phyloP scores from a whole-genome alignment of 345 rosid species.

The Arabidopsis arenosa region DNA sequence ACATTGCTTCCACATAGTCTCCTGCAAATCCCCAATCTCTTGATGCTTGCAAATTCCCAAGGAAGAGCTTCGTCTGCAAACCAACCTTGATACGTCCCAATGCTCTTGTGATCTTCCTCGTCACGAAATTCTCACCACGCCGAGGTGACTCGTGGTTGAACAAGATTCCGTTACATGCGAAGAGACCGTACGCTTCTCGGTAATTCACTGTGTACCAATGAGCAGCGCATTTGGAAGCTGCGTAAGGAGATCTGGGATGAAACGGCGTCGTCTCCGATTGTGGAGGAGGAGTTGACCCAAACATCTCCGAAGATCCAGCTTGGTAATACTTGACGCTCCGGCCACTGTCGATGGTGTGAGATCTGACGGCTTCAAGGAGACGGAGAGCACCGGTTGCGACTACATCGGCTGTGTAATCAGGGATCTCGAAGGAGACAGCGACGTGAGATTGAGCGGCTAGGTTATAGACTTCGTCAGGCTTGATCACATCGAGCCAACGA shows the following conservation, averaged over 20 bases:
- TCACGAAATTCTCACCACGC: constrained; percentile 92
- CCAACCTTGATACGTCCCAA: constrained; percentile 90
- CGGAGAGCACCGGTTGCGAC: constrained; percentile 92
- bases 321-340: constrained; percentile 77
- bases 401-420: constrained; percentile 89
- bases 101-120: constrained; percentile 92
- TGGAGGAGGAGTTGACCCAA: constrained; percentile 93
- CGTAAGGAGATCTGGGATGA: constrained; percentile 98
- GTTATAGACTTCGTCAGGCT: constrained; percentile 84
- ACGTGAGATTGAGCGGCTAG: constrained; percentile 97
- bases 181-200: constrained; percentile 87
- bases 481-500: constrained; percentile 86
- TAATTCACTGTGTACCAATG: constrained; percentile 99
- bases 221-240: constrained; percentile 91
- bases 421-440: constrained; percentile 89
- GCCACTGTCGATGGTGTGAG: constrained; percentile 75
- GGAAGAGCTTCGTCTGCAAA: constrained; percentile 75
- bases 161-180: constrained; percentile 87
- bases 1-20: constrained; percentile 98
- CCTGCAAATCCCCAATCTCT: constrained; percentile 98
- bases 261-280: constrained; percentile 82
- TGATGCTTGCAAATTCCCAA: constrained; percentile 87
- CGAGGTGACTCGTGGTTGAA: constrained; percentile 96
- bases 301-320: constrained; percentile 98
- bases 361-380: constrained; percentile 87